Evolutionary conservation across 2,329 filamentous ascomycete species (phyloP).

Genomic region (Trichoderma sp.): DNA sequence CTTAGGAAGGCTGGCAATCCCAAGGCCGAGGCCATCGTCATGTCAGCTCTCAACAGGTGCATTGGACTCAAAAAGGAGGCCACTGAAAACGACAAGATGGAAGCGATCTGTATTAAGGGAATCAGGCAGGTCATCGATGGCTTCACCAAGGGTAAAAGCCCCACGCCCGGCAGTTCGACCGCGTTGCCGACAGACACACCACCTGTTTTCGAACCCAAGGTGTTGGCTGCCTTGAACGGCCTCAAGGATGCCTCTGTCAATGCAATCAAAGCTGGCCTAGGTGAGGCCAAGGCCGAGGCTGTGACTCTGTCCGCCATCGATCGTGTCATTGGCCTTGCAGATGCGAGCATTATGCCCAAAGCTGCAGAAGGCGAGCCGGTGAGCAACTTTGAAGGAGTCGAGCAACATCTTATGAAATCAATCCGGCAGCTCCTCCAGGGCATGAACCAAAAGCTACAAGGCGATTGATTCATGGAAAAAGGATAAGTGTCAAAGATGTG

Average conservation of each 20-base stretch:
- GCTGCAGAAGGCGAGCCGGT: conserved; percentile 33
- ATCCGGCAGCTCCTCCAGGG: conserved; percentile 39
- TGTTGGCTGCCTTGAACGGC: conserved; percentile 41
- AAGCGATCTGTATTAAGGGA: conserved; percentile 45
- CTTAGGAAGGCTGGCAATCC: conserved; percentile 43
- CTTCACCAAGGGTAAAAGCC: conserved; percentile 39
- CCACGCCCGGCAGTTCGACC: conserved; percentile 31
- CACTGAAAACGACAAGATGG: conserved; percentile 46
- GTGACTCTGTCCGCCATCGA: conserved; percentile 51
- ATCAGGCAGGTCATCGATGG: conserved; percentile 44
- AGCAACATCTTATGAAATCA: conserved; percentile 42
- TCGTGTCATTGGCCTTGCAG: conserved; percentile 47
- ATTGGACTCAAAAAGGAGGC: conserved; percentile 46
- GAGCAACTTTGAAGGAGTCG: conserved; percentile 39
- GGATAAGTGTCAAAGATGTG: not conserved
- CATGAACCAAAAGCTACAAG: conserved; percentile 39
- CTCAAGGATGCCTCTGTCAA: conserved; percentile 48
- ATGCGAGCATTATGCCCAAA: conserved; percentile 41
- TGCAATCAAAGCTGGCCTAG: conserved; percentile 40
- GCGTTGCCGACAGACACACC: conserved; percentile 26
- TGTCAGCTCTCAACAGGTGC: conserved; percentile 52
- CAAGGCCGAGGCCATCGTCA: conserved; percentile 47
- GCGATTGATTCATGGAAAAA: conserved; percentile 8
- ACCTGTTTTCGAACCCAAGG: conserved; percentile 38
- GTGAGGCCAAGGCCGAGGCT: conserved; percentile 43